These are phyloP conservation scores for Dryas drummondii DNA, from an alignment of 306 rosid genomes.

Conservation along the genomic window DNA sequence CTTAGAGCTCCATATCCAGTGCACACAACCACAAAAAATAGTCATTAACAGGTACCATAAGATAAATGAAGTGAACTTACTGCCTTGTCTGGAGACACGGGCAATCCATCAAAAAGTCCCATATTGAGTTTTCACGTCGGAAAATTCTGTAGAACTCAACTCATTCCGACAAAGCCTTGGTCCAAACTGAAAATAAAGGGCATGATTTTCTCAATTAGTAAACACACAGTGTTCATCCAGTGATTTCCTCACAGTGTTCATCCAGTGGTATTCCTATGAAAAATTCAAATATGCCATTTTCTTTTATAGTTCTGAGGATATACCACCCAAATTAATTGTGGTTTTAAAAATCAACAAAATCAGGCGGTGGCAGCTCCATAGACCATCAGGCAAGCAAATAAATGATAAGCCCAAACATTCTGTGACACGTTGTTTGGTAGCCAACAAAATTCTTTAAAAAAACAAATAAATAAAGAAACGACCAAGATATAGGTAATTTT, in stretches of 20 bases:
- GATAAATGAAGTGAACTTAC: conserved; percentile 45
- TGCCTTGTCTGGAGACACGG: conserved; percentile 72
- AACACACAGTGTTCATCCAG: not conserved
- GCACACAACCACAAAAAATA: not conserved
- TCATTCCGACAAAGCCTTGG: conserved; percentile 33
- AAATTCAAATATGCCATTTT: not conserved
- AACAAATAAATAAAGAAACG: no score
- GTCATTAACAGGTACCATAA: conserved; percentile 20
- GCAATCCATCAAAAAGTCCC: conserved; percentile 94
- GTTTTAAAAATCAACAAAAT: not conserved
- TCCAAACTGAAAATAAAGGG: conserved; percentile 36
- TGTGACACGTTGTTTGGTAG: not conserved
- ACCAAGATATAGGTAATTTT: not conserved
- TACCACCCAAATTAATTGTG: not conserved
- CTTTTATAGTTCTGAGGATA: not conserved
- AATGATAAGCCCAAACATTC: not conserved
- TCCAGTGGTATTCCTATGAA: not conserved
- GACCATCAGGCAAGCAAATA: not conserved
- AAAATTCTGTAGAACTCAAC: conserved; percentile 38
- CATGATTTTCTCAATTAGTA: not conserved
- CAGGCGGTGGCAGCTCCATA: not conserved
- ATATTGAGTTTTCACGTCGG: conserved; percentile 47
- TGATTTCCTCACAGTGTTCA: not conserved
- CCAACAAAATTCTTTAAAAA: not conserved
- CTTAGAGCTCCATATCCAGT: not conserved